phyloP scores from a whole-genome alignment of 805 yeast species.

The Candida bentonensis region DNA sequence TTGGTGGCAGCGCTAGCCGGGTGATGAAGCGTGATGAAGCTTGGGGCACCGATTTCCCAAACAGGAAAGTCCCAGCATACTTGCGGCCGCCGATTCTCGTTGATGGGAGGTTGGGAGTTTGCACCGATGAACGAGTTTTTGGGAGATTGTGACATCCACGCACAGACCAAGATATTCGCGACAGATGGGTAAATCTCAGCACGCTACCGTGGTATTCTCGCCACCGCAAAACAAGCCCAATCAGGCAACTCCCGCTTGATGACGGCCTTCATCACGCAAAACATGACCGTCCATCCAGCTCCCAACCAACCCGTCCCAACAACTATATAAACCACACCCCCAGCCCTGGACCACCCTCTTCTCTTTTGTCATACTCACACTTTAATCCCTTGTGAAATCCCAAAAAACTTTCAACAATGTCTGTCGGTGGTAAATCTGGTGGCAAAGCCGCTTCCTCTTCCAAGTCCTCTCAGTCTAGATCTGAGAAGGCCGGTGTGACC shows the following conservation, averaged over 20 bases:
- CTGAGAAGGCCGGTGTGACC: constrained; percentile 47
- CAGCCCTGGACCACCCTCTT: background rate
- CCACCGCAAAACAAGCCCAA: too few species aligned
- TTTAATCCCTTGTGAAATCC: background rate
- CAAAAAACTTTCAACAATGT: constrained; percentile 34
- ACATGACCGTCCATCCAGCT: too few species aligned
- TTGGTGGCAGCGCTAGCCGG: background rate
- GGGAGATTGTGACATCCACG: background rate
- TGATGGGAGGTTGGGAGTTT: background rate
- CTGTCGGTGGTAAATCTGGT: constrained; percentile 66
- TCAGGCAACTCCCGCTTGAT: too few species aligned
- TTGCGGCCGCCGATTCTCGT: background rate
- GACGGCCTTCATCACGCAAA: too few species aligned
- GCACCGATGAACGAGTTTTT: background rate
- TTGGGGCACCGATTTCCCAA: constrained; percentile 2
- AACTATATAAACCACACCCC: background rate
- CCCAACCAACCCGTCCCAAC: background rate
- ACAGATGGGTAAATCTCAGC: background rate
- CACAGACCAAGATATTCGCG: constrained; percentile 1
- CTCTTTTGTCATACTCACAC: background rate
- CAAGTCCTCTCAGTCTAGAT: constrained; percentile 95
- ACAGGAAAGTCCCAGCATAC: constrained; percentile 3
- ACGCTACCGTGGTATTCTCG: too few species aligned
- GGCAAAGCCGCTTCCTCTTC: constrained; percentile 92
- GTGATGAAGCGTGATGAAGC: constrained; percentile 5